A percentile compares a stretch with the other conserved stretches of the same genome.
phyloP scores from a whole-genome alignment of 352 stramenopile species.

The Globisporangium apiculatum region DNA sequence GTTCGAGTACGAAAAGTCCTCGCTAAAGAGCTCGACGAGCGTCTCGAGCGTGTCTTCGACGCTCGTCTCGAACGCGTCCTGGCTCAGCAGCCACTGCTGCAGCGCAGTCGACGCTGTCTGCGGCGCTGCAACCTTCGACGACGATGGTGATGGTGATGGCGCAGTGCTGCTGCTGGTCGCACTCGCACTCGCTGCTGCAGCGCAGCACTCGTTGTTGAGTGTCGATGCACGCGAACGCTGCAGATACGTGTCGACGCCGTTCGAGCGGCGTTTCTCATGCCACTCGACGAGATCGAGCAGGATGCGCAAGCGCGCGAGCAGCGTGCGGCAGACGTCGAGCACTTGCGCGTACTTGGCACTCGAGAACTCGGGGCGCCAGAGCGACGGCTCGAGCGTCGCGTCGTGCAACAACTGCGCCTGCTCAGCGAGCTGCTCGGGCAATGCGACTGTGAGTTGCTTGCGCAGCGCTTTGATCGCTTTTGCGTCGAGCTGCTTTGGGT shows the following conservation, averaged over 20 bases:
- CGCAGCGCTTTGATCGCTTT: too few species aligned
- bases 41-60: slow-evolving; percentile 23
- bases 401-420: slow-evolving; percentile 48
- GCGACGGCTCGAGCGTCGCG: slow-evolving; percentile 34
- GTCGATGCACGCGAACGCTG: slow-evolving; percentile 9
- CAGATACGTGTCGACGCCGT: not conserved
- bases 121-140: not conserved
- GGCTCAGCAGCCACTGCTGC: slow-evolving; percentile 1
- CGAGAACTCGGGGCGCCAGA: slow-evolving; percentile 32
- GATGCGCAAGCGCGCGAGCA: slow-evolving; percentile 50
- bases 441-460: too few species aligned
- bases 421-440: slow-evolving; percentile 27
- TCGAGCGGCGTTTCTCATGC: slow-evolving; percentile 17
- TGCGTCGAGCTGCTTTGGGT: too few species aligned
- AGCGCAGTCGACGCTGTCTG: too few species aligned
- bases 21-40: slow-evolving; percentile 17
- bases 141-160: not conserved
- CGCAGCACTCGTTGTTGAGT: slow-evolving; percentile 18
- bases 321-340: slow-evolving; percentile 31
- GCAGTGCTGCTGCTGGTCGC: not conserved
- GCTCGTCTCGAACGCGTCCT: slow-evolving; percentile 6
- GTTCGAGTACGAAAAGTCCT: slow-evolving; percentile 18
- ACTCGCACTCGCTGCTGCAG: not conserved
- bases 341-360: slow-evolving; percentile 42
- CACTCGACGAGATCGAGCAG: slow-evolving; percentile 62